Base-by-base conservation (phyloP, 2,329 filamentous ascomycete genomes). In the Xylaria sp. region DNA sequence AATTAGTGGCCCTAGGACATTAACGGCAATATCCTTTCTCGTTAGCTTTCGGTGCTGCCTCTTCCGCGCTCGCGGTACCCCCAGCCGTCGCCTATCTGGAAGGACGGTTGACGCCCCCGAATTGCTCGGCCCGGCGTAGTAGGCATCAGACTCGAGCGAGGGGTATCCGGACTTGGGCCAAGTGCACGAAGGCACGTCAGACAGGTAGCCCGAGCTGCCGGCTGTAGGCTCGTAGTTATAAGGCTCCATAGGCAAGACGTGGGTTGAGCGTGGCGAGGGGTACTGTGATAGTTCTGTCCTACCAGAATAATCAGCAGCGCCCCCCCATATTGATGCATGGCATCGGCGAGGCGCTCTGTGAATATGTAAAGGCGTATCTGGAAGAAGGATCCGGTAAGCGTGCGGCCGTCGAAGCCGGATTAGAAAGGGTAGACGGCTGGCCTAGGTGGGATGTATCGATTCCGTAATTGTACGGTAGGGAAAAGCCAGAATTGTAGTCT, bases 1-100 rank as follows among this genome's bases (percentile, higher is more conserved):
- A n/a, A n/a, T n/a, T n/a, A n/a, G n/a, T n/a, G n/a, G n/a, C n/a
- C n/a, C n/a, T n/a, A n/a, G n/a, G n/a, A n/a, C n/a, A n/a, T n/a
- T n/a, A n/a, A n/a, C n/a, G n/a, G n/a, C n/a, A n/a, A n/a, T n/a
- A n/a, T 87, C 87, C 53, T 81, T 82, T 17, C 86, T 85, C 2
- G 84, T 87, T 63, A 81, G 77, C 63, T 80, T 80, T 40, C 83
- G 77, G 17, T 76, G 73, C 11, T 66, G 66, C 38, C 64, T 62
- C 71, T 66, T 60, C 72, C 69, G 60, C 66, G 72, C 16, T 67
- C 70, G 55, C 64, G 69, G 34, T 26, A 61, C 60, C 52, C 67
- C 61, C 29, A 66, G 63, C 54, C 69, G 68, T 44, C 67, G 62
- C 50, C 63, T 59, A 45, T 67, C 61, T 63, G 64, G 59, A 55